Percentiles rank a stretch among this genome's conserved stretches.
These are phyloP conservation scores for Ogataea pini DNA, from an alignment of 805 yeast genomes.

Conservation along the genomic window DNA sequence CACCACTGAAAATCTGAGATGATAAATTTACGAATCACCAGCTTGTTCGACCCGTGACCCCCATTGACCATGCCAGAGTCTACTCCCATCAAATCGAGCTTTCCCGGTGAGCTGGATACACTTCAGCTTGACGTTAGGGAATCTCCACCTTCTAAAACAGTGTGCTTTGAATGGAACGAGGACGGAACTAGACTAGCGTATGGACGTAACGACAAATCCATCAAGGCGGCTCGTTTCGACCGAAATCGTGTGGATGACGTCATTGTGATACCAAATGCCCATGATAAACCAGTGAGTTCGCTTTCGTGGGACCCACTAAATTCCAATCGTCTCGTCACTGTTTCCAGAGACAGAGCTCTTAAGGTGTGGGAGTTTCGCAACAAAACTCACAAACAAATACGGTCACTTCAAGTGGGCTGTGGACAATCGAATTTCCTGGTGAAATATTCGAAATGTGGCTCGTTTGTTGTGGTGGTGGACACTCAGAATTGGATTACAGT, in stretches of 20 bases:
- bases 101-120: conserved; percentile 17
- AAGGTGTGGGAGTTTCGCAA: conserved; percentile 45
- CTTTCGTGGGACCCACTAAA: conserved; percentile 47
- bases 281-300: conserved; percentile 41
- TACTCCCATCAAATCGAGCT: neutral
- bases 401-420: conserved; percentile 10
- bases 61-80: conserved; percentile 5
- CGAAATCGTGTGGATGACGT: conserved; percentile 37
- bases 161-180: conserved; percentile 40
- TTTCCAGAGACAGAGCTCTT: conserved; percentile 43
- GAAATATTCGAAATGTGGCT: conserved; percentile 43
- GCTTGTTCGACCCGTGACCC: too few relatives aligned
- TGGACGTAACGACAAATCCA: conserved; percentile 44
- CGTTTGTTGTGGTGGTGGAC: conserved; percentile 40
- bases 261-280: conserved; percentile 40
- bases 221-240: conserved; percentile 42
- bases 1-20: too few relatives aligned
- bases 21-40: too few relatives aligned
- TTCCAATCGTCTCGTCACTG: conserved; percentile 45
- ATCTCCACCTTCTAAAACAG: conserved; percentile 33
- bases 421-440: conserved; percentile 25
- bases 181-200: conserved; percentile 45
- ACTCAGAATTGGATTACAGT: conserved; percentile 35
- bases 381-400: conserved; percentile 29
- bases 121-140: conserved; percentile 18